A percentile compares a stretch with the other conserved stretches of the same genome.
Evolutionary conservation across 371 early-diverging fungal genomes (phyloP).

Genomic region (Syncephalastrum racemosum): DNA sequence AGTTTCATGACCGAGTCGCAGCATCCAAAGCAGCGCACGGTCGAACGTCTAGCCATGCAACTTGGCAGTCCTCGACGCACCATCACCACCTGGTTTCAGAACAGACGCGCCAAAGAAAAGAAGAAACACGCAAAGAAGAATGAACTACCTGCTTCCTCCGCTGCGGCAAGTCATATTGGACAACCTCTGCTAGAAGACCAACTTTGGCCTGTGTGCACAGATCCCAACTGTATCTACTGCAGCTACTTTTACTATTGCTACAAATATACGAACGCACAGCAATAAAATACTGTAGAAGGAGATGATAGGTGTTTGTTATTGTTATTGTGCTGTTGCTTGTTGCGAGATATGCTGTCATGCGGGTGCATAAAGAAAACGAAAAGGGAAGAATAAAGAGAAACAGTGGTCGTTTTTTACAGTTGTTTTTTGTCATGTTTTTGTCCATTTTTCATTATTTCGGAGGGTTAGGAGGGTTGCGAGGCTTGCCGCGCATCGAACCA

Average conservation of each 20-base stretch:
- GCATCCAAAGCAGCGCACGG: conserved; percentile 24
- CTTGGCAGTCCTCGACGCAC: conserved; percentile 29
- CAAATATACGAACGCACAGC: no score
- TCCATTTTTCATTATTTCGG: no score
- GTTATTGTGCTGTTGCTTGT: conserved; percentile 4
- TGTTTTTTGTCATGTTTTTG: conserved; percentile 5
- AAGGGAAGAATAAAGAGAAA: not conserved
- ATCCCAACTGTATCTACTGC: no score
- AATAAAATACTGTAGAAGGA: no score
- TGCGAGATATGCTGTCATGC: conserved; percentile 1
- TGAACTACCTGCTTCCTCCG: not conserved
- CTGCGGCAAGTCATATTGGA: no score
- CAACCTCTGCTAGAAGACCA: no score
- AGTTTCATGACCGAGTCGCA: conserved; percentile 13
- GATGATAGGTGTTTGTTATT: not conserved
- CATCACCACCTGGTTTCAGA: conserved; percentile 48
- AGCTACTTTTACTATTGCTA: no score
- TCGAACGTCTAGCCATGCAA: conserved; percentile 23
- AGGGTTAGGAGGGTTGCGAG: no score
- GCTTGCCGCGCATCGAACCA: conserved; percentile 11
- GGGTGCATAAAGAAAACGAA: conserved; percentile 8
- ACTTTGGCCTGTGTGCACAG: no score
- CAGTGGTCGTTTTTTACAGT: conserved; percentile 4
- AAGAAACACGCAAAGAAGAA: conserved; percentile 7
- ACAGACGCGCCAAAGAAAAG: conserved; percentile 41